phyloP scores from a whole-genome alignment of 441 rosid species.

The Hura crepitans region DNA sequence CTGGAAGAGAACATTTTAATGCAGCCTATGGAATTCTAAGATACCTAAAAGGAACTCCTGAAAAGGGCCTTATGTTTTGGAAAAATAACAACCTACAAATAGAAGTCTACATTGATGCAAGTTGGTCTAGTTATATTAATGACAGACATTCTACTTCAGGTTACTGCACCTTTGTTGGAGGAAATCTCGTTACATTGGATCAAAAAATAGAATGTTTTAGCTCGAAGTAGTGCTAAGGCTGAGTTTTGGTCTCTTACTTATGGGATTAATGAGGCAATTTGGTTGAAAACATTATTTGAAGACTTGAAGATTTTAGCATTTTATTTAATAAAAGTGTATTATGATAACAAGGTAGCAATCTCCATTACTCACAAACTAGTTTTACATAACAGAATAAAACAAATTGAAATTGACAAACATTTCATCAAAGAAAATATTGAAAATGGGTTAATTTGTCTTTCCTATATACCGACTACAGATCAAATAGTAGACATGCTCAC shows the following conservation, averaged over 20 bases:
- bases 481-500: neutral
- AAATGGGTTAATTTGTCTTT: too few species aligned
- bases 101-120: neutral
- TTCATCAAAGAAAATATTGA: too few species aligned
- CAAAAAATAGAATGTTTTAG: neutral
- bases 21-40: neutral
- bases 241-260: neutral
- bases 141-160: neutral
- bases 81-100: neutral
- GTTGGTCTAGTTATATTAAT: neutral
- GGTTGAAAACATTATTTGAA: neutral
- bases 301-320: neutral
- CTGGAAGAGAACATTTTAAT: neutral
- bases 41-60: neutral
- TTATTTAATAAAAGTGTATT: neutral
- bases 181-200: neutral
- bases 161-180: neutral
- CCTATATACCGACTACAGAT: neutral
- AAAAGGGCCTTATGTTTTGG: neutral
- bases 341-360: neutral
- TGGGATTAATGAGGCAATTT: neutral
- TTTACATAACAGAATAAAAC: neutral
- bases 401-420: neutral
- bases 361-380: neutral
- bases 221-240: neutral